A percentile compares a stretch with the other conserved stretches of the same genome.
phyloP scores from a whole-genome alignment of 805 yeast genomes.

The Kuraishia piskuri region DNA sequence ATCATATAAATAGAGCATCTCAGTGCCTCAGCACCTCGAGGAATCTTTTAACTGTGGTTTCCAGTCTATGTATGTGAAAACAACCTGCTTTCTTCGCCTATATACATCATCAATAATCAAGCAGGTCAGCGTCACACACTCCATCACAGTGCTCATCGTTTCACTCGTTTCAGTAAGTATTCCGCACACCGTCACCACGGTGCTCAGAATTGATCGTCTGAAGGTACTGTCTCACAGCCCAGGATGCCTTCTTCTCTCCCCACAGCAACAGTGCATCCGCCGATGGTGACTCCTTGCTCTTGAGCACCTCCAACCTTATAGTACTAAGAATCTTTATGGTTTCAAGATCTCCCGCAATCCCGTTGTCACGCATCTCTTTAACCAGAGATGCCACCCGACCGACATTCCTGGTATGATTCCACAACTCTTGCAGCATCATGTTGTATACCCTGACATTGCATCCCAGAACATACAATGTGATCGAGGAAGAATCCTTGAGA shows the following conservation, averaged over 20 bases:
- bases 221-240: not conserved
- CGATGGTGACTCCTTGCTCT: not conserved
- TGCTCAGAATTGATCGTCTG: not conserved
- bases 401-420: constrained; percentile 20
- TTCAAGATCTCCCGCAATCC: constrained; percentile 19
- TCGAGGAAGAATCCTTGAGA: constrained; percentile 15
- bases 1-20: no score
- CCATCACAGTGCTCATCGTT: not conserved
- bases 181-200: not conserved
- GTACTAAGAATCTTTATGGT: constrained; percentile 17
- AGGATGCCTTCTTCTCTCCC: not conserved
- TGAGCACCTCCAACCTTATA: constrained; percentile 10
- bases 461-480: constrained; percentile 22
- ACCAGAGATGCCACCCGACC: constrained; percentile 13
- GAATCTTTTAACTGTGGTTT: no score
- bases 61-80: no score
- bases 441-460: constrained; percentile 22
- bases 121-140: no score
- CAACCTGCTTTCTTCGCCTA: not conserved
- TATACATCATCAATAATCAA: not conserved
- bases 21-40: no score
- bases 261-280: not conserved
- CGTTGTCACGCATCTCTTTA: constrained; percentile 21
- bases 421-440: constrained; percentile 15
- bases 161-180: not conserved